These are phyloP conservation scores for Aspergillus baeticus DNA, from an alignment of 495 filamentous ascomycete genomes.

Conservation along the genomic window DNA sequence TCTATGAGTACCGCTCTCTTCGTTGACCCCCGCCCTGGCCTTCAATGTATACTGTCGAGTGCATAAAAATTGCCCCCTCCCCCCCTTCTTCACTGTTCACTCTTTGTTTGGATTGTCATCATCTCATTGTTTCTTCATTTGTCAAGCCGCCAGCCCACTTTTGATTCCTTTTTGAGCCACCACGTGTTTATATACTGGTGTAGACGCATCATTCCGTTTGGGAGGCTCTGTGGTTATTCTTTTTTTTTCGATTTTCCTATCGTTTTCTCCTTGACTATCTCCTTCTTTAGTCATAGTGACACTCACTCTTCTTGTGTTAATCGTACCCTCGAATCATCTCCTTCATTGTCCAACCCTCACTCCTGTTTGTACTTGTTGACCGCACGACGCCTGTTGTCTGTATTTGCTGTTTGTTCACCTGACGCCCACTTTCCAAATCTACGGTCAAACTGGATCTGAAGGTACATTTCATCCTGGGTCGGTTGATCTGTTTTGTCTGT, in stretches of 20 bases:
- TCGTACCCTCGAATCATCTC: constrained; percentile 20
- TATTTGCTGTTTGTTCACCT: too few relatives aligned
- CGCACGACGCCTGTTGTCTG: constrained; percentile 13
- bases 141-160: constrained; percentile 19
- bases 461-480: constrained; percentile 1
- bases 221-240: constrained; percentile 29
- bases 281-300: constrained; percentile 14
- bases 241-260: constrained; percentile 9
- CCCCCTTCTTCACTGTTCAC: constrained; percentile 16
- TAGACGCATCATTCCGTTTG: constrained; percentile 31
- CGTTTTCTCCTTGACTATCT: constrained; percentile 10
- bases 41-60: constrained; percentile 27
- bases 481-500: constrained; percentile 15
- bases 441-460: neutral
- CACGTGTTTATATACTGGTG: constrained; percentile 27
- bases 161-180: constrained; percentile 19
- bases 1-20: constrained; percentile 9
- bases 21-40: constrained; percentile 15
- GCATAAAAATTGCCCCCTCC: constrained; percentile 17
- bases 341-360: constrained; percentile 10
- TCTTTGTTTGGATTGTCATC: constrained; percentile 13
- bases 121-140: constrained; percentile 21
- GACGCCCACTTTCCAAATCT: constrained; percentile 9
- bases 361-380: constrained; percentile 10
- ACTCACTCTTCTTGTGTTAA: constrained; percentile 21